phyloP scores from a whole-genome alignment of 2,329 filamentous ascomycete species.

The Xylariaceae sp. region DNA sequence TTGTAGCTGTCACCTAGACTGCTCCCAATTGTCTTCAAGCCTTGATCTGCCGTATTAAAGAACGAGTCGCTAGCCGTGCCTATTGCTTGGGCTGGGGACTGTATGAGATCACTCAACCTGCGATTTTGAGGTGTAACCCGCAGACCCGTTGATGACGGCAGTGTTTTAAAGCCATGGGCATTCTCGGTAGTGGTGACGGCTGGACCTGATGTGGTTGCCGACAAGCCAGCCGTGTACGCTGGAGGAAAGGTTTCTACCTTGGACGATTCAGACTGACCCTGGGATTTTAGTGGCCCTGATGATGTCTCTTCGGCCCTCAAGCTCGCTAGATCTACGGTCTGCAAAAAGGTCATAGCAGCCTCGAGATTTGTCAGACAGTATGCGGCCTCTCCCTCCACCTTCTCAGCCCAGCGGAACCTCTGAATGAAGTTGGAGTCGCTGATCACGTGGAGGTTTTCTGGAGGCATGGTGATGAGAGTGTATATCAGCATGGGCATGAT shows the following conservation, averaged over 20 bases:
- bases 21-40: constrained; percentile 84
- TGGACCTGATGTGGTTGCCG: constrained; percentile 23
- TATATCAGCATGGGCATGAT: constrained; percentile 97
- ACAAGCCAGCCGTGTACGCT: constrained; percentile 41
- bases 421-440: constrained; percentile 96
- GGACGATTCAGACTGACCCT: constrained; percentile 40
- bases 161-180: constrained; percentile 24
- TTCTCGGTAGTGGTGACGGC: constrained; percentile 26
- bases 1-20: constrained; percentile 90
- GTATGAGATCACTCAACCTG: constrained; percentile 79
- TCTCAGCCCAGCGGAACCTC: constrained; percentile 75
- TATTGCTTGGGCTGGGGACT: constrained; percentile 73
- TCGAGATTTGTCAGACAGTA: constrained; percentile 96
- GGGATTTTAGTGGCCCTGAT: constrained; percentile 55
- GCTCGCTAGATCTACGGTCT: constrained; percentile 89
- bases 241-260: constrained; percentile 50
- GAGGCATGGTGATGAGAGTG: constrained; percentile 82
- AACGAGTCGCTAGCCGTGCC: constrained; percentile 79
- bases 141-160: constrained; percentile 34
- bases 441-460: constrained; percentile 78
- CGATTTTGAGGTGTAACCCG: constrained; percentile 45
- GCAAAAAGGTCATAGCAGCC: constrained; percentile 86
- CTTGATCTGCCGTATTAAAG: constrained; percentile 81
- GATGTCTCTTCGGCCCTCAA: constrained; percentile 72
- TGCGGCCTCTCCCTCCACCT: constrained; percentile 86